A percentile compares a stretch with the other conserved stretches of the same genome.
phyloP scores from a whole-genome alignment of 2,329 filamentous ascomycete species.

The Alternaria solani region DNA sequence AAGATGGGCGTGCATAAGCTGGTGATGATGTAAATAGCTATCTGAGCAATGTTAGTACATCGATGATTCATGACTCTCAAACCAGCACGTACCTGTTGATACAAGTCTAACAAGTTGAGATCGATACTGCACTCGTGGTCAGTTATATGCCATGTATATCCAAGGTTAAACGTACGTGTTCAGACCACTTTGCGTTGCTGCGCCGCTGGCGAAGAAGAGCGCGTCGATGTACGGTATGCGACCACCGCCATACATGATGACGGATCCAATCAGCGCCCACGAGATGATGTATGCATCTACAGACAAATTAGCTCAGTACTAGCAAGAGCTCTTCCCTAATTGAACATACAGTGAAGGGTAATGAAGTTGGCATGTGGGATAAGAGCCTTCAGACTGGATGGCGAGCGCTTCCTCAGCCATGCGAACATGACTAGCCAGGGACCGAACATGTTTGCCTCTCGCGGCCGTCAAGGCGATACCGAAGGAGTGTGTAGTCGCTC shows the following conservation, averaged over 20 bases:
- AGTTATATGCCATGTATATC: slow-evolving; percentile 16
- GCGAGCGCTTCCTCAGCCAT: slow-evolving; percentile 41
- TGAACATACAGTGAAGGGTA: slow-evolving; percentile 71
- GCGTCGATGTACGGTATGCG: slow-evolving; percentile 82
- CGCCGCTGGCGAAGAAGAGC: slow-evolving; percentile 84
- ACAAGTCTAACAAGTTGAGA: slow-evolving; percentile 56
- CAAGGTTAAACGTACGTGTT: slow-evolving; percentile 67
- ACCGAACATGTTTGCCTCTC: slow-evolving; percentile 37
- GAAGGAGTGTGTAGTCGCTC: neutral
- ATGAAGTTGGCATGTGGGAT: slow-evolving; percentile 82
- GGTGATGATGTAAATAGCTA: slow-evolving; percentile 55
- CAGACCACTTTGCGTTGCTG: slow-evolving; percentile 89
- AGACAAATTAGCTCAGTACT: slow-evolving; percentile 13
- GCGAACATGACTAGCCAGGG: slow-evolving; percentile 40
- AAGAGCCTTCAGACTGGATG: slow-evolving; percentile 28
- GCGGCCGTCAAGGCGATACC: slow-evolving; percentile 1
- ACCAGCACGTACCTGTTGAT: slow-evolving; percentile 54
- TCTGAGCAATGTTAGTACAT: slow-evolving; percentile 17
- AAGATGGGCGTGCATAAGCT: slow-evolving; percentile 53
- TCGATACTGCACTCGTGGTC: slow-evolving; percentile 53
- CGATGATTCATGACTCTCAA: neutral
- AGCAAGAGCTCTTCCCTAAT: too few species aligned
- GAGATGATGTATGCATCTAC: slow-evolving; percentile 81
- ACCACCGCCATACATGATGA: slow-evolving; percentile 75
- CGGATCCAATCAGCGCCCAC: slow-evolving; percentile 75